Evolutionary conservation across 1,284 basidiomycete genomes (phyloP).

Genomic region (Sphaerobolus stellatus): DNA sequence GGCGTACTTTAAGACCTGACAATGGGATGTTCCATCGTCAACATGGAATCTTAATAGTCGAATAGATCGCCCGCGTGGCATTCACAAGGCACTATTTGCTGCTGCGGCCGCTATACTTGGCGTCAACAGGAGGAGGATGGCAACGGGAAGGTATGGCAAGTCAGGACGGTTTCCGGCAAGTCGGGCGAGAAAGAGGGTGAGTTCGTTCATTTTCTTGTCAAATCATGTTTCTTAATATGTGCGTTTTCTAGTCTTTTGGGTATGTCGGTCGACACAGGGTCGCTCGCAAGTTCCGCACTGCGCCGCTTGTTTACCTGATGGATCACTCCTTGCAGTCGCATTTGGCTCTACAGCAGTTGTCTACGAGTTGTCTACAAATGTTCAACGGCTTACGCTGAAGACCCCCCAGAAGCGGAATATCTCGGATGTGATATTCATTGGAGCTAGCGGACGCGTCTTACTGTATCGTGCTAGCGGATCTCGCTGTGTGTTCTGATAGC

Average conservation of each 20-base stretch:
- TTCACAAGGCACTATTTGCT: slow-evolving; percentile 59
- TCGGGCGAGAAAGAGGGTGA: slow-evolving; percentile 54
- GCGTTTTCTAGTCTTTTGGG: slow-evolving; percentile 69
- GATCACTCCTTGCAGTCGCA: slow-evolving; percentile 79
- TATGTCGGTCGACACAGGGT: slow-evolving; percentile 64
- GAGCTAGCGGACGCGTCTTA: slow-evolving; percentile 60
- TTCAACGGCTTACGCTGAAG: slow-evolving; percentile 65
- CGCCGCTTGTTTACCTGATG: slow-evolving; percentile 82
- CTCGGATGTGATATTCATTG: slow-evolving; percentile 56
- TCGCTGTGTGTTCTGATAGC: slow-evolving; percentile 81
- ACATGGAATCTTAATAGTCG: slow-evolving; percentile 72
- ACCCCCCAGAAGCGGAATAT: slow-evolving; percentile 51
- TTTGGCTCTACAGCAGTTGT: slow-evolving; percentile 71
- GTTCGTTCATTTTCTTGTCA: slow-evolving; percentile 19
- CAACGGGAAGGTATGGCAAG: too few relatives aligned
- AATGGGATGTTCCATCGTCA: slow-evolving; percentile 60
- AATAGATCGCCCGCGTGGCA: slow-evolving; percentile 86
- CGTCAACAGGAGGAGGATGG: too few relatives aligned
- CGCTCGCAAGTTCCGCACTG: slow-evolving; percentile 66
- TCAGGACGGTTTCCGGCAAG: slow-evolving; percentile 43
- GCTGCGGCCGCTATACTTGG: slow-evolving; percentile 76
- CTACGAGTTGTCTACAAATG: slow-evolving; percentile 73
- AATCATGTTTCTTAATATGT: background rate
- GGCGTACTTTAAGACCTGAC: slow-evolving; percentile 89
- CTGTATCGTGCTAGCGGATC: slow-evolving; percentile 53